These are phyloP conservation scores for Microdochium trichocladiopsis DNA, from an alignment of 2,329 filamentous ascomycete genomes.

Conservation along the genomic window DNA sequence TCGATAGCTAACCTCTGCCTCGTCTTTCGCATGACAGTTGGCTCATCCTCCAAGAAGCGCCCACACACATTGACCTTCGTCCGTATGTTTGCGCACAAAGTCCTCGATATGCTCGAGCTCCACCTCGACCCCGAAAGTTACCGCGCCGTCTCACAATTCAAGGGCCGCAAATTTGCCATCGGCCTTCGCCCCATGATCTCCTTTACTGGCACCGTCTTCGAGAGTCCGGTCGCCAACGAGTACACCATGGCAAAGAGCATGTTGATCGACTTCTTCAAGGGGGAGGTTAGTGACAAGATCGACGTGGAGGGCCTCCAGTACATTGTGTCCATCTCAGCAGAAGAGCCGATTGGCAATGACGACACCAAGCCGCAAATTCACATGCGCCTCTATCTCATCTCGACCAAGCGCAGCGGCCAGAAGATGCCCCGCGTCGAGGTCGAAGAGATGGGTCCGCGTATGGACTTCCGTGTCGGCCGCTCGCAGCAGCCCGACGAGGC, in stretches of 20 bases:
- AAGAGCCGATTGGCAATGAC: slow-evolving; percentile 45
- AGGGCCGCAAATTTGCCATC: slow-evolving; percentile 66
- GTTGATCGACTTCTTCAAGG: slow-evolving; percentile 86
- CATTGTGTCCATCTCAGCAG: slow-evolving; percentile 73
- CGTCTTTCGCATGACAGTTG: slow-evolving; percentile 35
- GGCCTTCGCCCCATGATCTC: slow-evolving; percentile 84
- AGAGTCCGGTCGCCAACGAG: slow-evolving; percentile 69
- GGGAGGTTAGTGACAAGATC: slow-evolving; percentile 68
- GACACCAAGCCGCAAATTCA: slow-evolving; percentile 50
- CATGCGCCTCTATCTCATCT: slow-evolving; percentile 77
- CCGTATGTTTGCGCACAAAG: slow-evolving; percentile 77
- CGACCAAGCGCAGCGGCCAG: slow-evolving; percentile 80
- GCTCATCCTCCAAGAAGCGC: slow-evolving; percentile 86
- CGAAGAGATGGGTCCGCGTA: slow-evolving; percentile 89
- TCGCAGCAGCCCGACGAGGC: slow-evolving; percentile 69
- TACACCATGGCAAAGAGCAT: slow-evolving; percentile 85
- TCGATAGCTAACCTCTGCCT: neutral
- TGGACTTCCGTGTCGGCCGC: slow-evolving; percentile 85
- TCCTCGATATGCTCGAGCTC: slow-evolving; percentile 93
- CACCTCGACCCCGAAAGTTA: slow-evolving; percentile 70
- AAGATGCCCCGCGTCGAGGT: slow-evolving; percentile 85
- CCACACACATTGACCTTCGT: slow-evolving; percentile 81
- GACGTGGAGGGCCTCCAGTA: slow-evolving; percentile 96
- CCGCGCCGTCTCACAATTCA: slow-evolving; percentile 67
- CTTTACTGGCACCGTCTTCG: slow-evolving; percentile 86